A percentile compares a stretch with the other conserved stretches of the same genome.
Evolutionary conservation across 2,329 filamentous ascomycete species (phyloP).

Genomic region (Colletotrichum tropicale): DNA sequence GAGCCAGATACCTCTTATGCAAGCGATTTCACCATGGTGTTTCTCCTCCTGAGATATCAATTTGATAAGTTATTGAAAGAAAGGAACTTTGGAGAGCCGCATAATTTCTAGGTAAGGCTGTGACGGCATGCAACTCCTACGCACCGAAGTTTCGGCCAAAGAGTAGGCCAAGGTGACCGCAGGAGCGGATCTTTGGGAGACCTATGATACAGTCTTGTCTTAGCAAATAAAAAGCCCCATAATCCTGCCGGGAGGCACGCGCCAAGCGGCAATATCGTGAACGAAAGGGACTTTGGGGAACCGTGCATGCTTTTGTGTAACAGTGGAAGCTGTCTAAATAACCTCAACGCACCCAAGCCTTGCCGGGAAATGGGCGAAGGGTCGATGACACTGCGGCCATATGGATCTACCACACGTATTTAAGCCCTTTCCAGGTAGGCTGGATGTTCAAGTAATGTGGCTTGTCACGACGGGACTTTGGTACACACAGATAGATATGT

Average conservation of each 20-base stretch:
- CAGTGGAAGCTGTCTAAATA: not conserved
- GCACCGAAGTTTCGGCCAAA: not conserved
- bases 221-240: not conserved
- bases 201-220: rapidly evolving
- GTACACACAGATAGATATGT: rapidly evolving
- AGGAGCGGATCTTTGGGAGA: not conserved
- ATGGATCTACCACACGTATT: not conserved
- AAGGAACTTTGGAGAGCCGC: not conserved
- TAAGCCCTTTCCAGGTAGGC: not conserved
- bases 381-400: not conserved
- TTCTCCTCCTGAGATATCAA: not conserved
- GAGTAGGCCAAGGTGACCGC: not conserved
- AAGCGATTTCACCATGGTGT: not conserved
- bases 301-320: not conserved
- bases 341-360: not conserved
- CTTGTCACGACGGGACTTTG: not conserved
- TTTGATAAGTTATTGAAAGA: not conserved
- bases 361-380: not conserved
- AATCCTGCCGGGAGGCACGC: rapidly evolving
- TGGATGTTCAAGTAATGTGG: not conserved
- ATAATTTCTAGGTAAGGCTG: not conserved
- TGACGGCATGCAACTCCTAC: not conserved
- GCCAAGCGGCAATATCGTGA: rapidly evolving
- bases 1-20: not conserved
- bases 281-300: not conserved